Conservation (phyloP, 2,329 filamentous ascomycete genomes). For the Chrysosporium queenslandicum region DNA sequence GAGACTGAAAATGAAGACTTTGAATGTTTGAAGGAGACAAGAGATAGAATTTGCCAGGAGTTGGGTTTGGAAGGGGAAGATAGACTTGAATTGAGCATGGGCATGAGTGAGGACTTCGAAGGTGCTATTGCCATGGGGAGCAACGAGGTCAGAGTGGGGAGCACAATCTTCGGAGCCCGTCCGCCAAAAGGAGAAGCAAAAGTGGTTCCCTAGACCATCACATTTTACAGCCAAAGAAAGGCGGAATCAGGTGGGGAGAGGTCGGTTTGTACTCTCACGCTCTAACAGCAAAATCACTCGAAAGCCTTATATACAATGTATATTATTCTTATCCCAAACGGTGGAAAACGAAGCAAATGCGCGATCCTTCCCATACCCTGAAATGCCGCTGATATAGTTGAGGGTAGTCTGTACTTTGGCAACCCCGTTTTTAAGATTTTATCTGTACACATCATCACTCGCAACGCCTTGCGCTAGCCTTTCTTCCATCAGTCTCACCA, state of each 20-base stretch:
- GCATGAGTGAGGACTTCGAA: constrained; percentile 96
- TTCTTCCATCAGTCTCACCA: constrained; percentile 82
- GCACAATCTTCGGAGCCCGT: constrained; percentile 81
- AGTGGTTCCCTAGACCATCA: constrained; percentile 35
- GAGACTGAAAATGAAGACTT: constrained; percentile 94
- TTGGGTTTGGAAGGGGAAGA: constrained; percentile 42
- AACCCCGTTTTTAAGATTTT: not conserved
- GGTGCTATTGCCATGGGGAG: constrained; percentile 75
- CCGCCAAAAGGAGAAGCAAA: constrained; percentile 70
- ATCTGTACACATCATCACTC: constrained; percentile 2
- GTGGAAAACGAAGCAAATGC: not conserved
- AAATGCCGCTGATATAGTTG: constrained; percentile 1
- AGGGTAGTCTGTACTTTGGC: not conserved
- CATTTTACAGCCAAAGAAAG: constrained; percentile 8
- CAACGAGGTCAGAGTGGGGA: constrained; percentile 81
- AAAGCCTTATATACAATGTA: constrained; percentile 13
- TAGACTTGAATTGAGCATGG: constrained; percentile 84
- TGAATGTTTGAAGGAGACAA: constrained; percentile 53
- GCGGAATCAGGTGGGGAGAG: not conserved
- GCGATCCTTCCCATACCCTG: not conserved
- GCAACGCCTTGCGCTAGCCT: constrained; percentile 51
- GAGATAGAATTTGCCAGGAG: constrained; percentile 58
- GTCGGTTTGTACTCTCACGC: not conserved
- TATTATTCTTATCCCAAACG: constrained; percentile 5
- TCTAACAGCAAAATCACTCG: not conserved